Conservation (phyloP, 345 rosid genomes). For the Eucalyptus cloeziana region DNA sequence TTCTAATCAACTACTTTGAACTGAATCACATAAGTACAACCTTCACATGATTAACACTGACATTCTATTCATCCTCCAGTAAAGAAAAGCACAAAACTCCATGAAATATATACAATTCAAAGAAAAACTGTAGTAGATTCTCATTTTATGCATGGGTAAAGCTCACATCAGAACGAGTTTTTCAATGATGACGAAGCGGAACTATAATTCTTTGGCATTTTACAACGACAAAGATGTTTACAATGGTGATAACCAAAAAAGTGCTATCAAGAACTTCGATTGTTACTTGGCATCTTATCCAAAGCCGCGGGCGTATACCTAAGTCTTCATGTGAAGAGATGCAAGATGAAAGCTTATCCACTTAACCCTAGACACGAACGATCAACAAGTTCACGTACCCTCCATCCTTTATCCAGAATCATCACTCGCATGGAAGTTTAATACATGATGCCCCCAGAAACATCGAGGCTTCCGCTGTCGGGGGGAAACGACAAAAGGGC, state of each 20-base stretch:
- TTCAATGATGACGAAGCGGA: background rate
- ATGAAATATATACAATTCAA: background rate
- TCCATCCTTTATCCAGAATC: background rate
- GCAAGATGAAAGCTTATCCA: background rate
- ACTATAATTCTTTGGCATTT: background rate
- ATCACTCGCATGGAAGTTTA: background rate
- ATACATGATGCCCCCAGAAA: background rate
- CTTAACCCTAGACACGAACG: background rate
- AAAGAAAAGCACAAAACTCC: background rate
- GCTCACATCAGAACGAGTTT: background rate
- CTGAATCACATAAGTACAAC: background rate
- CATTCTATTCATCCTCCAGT: background rate
- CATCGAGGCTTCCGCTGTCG: background rate
- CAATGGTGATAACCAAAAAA: background rate
- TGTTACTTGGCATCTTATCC: background rate
- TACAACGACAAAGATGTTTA: background rate
- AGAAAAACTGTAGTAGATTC: background rate
- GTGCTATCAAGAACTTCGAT: background rate
- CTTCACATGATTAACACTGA: background rate
- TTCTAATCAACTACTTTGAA: background rate
- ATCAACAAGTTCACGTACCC: background rate
- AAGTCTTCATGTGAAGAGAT: background rate
- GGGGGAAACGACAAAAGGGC: background rate
- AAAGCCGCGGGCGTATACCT: background rate
- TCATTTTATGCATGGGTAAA: background rate